Conservation (phyloP, 306 rosid genomes). For the Acacia confusa region DNA sequence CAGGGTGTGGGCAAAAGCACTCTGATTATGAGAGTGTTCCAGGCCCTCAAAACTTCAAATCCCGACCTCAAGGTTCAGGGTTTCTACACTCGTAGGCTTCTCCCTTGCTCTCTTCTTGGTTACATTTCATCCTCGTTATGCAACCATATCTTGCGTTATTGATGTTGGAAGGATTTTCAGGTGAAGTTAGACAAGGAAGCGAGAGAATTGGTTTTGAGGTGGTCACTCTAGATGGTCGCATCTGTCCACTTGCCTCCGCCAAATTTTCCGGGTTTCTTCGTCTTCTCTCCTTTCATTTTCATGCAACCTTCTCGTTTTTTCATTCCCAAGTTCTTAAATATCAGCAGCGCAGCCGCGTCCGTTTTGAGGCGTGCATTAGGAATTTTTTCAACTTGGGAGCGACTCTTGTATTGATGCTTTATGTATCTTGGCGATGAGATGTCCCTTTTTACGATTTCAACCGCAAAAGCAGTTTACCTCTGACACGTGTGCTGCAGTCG, state of each 20-base stretch:
- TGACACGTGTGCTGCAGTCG: neutral
- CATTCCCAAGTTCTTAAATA: neutral
- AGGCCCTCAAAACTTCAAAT: conserved; percentile 54
- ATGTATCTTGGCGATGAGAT: conserved; percentile 4
- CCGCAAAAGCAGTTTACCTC: neutral
- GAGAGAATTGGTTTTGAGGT: conserved; percentile 79
- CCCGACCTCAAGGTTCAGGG: conserved; percentile 73
- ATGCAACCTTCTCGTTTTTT: neutral
- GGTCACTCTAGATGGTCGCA: conserved; percentile 76
- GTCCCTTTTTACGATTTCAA: conserved; percentile 7
- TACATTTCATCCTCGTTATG: neutral
- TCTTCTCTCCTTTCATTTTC: neutral
- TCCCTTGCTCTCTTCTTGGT: neutral
- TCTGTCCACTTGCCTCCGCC: conserved; percentile 64
- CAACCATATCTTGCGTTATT: neutral
- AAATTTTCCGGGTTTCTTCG: conserved; percentile 50
- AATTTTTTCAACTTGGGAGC: neutral
- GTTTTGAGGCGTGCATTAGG: conserved; percentile 4
- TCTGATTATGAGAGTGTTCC: conserved; percentile 57
- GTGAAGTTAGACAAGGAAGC: conserved; percentile 60
- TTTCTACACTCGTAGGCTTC: conserved; percentile 66
- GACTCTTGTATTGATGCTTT: neutral
- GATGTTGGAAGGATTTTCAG: conserved; percentile 37
- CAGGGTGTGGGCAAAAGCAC: conserved; percentile 90
- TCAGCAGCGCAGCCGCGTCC: neutral